These are phyloP conservation scores for Gryganskiella cystojenkinii DNA, from an alignment of 192 early-diverging fungal species.

Conservation along the genomic window DNA sequence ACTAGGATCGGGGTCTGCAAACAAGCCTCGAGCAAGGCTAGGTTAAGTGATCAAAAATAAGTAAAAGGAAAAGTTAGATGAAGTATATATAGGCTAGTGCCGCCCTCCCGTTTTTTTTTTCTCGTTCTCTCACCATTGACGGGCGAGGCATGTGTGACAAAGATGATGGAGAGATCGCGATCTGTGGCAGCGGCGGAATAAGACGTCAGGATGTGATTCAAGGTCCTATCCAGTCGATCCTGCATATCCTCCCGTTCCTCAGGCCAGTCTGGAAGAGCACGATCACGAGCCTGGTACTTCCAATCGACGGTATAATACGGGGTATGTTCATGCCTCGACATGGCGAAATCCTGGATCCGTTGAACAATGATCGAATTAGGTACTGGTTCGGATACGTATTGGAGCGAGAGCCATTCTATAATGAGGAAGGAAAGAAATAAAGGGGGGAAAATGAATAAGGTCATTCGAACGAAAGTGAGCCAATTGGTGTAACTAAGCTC, in stretches of 20 bases:
- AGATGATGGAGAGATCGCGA: constrained; percentile 33
- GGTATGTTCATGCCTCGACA: constrained; percentile 34
- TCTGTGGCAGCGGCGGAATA: constrained; percentile 13
- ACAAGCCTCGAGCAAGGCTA: constrained; percentile 41
- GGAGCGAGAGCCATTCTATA: constrained; percentile 42
- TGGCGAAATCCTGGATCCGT: constrained; percentile 47
- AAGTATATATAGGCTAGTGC: background rate
- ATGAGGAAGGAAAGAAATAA: background rate
- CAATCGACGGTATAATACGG: constrained; percentile 41
- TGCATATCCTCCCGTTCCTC: constrained; percentile 46
- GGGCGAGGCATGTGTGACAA: constrained; percentile 47
- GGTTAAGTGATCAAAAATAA: background rate
- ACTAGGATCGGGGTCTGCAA: constrained; percentile 37
- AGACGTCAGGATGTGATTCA: constrained; percentile 10
- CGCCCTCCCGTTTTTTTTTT: background rate
- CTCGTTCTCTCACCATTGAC: constrained; percentile 38
- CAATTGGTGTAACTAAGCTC: background rate
- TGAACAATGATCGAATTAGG: constrained; percentile 46
- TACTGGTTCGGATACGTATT: constrained; percentile 29
- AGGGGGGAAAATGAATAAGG: background rate
- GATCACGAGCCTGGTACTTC: constrained; percentile 31
- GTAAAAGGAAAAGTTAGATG: background rate
- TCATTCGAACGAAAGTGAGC: background rate
- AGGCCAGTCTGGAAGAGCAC: constrained; percentile 30
- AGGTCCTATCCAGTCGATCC: constrained; percentile 3